phyloP scores from a whole-genome alignment of 257 asterid species.

The Solanum piurae region DNA sequence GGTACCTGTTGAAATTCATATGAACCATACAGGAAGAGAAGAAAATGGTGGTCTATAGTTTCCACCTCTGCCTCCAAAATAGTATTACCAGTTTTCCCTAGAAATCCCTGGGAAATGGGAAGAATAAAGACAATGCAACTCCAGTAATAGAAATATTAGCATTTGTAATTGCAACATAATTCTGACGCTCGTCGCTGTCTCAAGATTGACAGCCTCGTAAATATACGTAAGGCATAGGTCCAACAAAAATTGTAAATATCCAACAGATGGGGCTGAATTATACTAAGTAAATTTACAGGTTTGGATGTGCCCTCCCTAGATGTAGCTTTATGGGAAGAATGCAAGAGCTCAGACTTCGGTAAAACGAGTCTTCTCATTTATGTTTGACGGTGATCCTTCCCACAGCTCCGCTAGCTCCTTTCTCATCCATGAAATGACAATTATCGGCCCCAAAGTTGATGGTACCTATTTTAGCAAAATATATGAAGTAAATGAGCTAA shows the following conservation, averaged over 20 bases:
- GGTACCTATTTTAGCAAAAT: conserved; percentile 52
- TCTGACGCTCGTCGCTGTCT: neutral
- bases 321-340: neutral
- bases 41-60: neutral
- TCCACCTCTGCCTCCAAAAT: neutral
- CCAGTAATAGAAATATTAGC: neutral
- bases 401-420: conserved; percentile 74
- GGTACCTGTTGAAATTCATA: neutral
- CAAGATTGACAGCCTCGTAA: neutral
- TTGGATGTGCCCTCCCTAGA: neutral
- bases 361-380: conserved; percentile 44
- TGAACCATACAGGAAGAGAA: neutral
- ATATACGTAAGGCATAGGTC: neutral
- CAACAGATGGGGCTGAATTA: neutral
- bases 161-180: neutral
- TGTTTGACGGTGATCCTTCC: conserved; percentile 53
- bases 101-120: neutral
- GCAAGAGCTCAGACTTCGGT: conserved; percentile 35
- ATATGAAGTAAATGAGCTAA: neutral
- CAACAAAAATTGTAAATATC: neutral
- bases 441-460: conserved; percentile 75
- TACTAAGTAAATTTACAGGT: neutral
- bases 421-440: conserved; percentile 69
- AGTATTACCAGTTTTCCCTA: neutral
- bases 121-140: neutral